A percentile compares a stretch with the other conserved stretches of the same genome.
Conservation (phyloP, 208 protist species). For the Trypanosoma lewisi region DNA sequence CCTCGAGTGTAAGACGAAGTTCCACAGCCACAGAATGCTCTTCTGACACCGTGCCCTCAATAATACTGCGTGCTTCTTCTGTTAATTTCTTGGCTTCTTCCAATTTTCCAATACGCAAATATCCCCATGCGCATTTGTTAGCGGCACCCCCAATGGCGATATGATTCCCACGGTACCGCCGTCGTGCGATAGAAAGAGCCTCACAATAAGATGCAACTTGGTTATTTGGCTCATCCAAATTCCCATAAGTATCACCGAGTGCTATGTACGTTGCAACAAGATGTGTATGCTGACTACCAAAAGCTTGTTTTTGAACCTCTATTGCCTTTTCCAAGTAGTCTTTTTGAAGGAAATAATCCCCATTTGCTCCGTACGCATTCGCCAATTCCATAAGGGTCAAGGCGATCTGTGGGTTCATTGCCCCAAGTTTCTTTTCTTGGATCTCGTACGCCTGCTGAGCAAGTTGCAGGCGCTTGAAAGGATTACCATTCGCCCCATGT, state of each 20-base stretch:
- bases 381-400: conserved; percentile 73
- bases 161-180: conserved; percentile 62
- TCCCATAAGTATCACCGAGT: conserved; percentile 61
- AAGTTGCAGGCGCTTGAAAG: conserved; percentile 57
- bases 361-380: conserved; percentile 57
- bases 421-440: conserved; percentile 68
- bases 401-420: conserved; percentile 76
- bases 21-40: conserved; percentile 50
- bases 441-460: conserved; percentile 62
- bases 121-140: conserved; percentile 54
- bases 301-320: conserved; percentile 73
- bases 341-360: conserved; percentile 65
- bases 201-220: conserved; percentile 72
- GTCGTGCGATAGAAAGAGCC: conserved; percentile 62
- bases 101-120: conserved; percentile 44
- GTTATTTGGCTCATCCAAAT: conserved; percentile 51
- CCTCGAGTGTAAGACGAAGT: conserved; percentile 30
- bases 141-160: conserved; percentile 61
- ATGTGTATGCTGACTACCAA: conserved; percentile 72
- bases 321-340: conserved; percentile 74
- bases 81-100: conserved; percentile 41
- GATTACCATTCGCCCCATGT: conserved; percentile 57
- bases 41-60: conserved; percentile 48
- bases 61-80: conserved; percentile 44
- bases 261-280: conserved; percentile 75